A percentile compares a stretch with the other conserved stretches of the same genome.
phyloP scores from a whole-genome alignment of 1,284 basidiomycete genomes.

The Puccinia horiana region DNA sequence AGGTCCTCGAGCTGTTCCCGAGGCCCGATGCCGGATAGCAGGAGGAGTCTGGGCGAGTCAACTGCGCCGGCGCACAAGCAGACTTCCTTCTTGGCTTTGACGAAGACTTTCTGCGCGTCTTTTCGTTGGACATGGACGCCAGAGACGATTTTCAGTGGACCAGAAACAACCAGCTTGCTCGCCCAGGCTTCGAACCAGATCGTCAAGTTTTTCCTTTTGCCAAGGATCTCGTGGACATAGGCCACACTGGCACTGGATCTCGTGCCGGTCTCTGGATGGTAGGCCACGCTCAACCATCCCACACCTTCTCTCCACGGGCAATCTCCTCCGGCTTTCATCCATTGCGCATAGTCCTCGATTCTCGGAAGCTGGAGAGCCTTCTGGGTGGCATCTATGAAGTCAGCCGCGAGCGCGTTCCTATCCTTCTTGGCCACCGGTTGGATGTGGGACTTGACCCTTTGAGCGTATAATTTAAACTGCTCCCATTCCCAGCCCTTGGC shows the following conservation, averaged over 20 bases:
- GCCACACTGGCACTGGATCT: constrained; percentile 57
- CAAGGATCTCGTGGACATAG: constrained; percentile 59
- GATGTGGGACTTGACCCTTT: constrained; percentile 58
- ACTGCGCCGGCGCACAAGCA: constrained; percentile 59
- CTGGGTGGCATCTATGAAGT: constrained; percentile 57
- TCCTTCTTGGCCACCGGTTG: constrained; percentile 58
- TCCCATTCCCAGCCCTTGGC: constrained; percentile 56
- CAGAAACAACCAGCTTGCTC: constrained; percentile 50
- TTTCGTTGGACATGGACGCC: constrained; percentile 54
- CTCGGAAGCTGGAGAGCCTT: constrained; percentile 56
- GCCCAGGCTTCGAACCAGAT: constrained; percentile 59
- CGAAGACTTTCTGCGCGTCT: constrained; percentile 54
- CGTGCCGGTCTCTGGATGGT: constrained; percentile 58
- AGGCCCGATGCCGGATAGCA: constrained; percentile 64
- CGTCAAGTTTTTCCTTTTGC: constrained; percentile 57
- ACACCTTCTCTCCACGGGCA: constrained; percentile 54
- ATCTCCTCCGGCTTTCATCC: constrained; percentile 55
- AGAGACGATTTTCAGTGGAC: constrained; percentile 2
- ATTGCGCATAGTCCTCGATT: constrained; percentile 52
- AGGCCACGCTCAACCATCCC: constrained; percentile 59
- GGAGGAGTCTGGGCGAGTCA: constrained; percentile 63
- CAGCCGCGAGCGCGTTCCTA: constrained; percentile 57
- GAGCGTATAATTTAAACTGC: constrained; percentile 58
- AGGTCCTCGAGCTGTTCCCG: constrained; percentile 60
- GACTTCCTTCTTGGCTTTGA: constrained; percentile 56